phyloP scores from a whole-genome alignment of 352 stramenopile genomes.

The Pythium diclinum region DNA sequence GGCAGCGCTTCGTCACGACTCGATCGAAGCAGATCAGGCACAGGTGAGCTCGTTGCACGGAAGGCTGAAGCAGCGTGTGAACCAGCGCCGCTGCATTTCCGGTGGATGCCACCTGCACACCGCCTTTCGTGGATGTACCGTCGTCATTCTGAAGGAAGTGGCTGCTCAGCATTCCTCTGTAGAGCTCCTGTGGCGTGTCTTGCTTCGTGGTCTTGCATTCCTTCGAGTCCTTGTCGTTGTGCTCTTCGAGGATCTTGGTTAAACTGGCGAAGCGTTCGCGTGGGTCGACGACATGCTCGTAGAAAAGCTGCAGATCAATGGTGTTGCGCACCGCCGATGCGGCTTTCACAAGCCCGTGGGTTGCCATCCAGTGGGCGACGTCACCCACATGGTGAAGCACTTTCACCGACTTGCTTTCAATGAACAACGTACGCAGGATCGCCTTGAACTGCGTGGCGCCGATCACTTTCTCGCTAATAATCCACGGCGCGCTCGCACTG shows the following conservation, averaged over 20 bases:
- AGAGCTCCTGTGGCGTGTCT: constrained; percentile 2
- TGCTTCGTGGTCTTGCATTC: not conserved
- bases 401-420: constrained; percentile 17
- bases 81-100: not conserved
- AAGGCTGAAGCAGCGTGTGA: constrained; percentile 17
- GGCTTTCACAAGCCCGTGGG: not conserved
- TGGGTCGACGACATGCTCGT: constrained; percentile 24
- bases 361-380: constrained; percentile 14
- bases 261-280: constrained; percentile 13
- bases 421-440: constrained; percentile 19
- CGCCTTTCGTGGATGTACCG: not conserved
- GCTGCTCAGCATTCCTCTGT: constrained; percentile 5
- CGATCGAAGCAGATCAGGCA: constrained; percentile 19
- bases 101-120: not conserved
- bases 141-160: not conserved
- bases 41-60: constrained; percentile 23
- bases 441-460: constrained; percentile 9
- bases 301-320: constrained; percentile 36
- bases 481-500: constrained; percentile 11
- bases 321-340: constrained; percentile 17
- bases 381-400: constrained; percentile 14
- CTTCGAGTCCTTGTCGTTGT: not conserved
- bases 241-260: constrained; percentile 3
- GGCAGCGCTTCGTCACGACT: constrained; percentile 8
- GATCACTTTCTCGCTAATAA: constrained; percentile 18